phyloP scores from a whole-genome alignment of 176 grass and related monocot species.

The Musa schizocarpa region DNA sequence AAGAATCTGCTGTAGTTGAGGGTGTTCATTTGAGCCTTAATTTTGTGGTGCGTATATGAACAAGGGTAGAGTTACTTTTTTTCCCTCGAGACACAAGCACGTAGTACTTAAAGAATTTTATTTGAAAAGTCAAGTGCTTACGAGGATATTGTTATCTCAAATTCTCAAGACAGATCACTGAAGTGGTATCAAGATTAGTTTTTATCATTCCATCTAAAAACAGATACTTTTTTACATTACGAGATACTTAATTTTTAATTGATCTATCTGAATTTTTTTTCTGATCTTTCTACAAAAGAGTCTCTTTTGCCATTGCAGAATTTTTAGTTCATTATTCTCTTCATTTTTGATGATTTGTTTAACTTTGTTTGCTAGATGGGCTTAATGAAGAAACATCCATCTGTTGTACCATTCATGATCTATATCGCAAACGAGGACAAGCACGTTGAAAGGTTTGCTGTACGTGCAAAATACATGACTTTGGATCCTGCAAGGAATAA shows the following conservation, averaged over 20 bases:
- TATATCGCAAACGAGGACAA: conserved; percentile 84
- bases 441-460: conserved; percentile 84
- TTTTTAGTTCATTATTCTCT: background rate
- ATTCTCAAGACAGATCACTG: background rate
- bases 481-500: conserved; percentile 80
- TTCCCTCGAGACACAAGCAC: background rate
- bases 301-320: background rate
- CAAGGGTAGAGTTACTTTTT: conserved; percentile 2
- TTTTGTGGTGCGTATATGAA: conserved; percentile 68
- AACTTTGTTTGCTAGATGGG: conserved; percentile 57
- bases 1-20: conserved; percentile 81
- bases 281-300: background rate
- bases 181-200: background rate
- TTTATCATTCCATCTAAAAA: background rate
- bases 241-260: background rate
- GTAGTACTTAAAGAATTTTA: background rate
- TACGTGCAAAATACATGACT: conserved; percentile 97
- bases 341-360: background rate
- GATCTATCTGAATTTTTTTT: background rate
- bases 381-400: conserved; percentile 93
- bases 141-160: background rate
- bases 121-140: background rate
- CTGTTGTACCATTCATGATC: conserved; percentile 91
- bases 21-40: conserved; percentile 97
- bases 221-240: background rate